phyloP scores from a whole-genome alignment of 768 basidiomycete genomes.

The Lentinus tigrinus region DNA sequence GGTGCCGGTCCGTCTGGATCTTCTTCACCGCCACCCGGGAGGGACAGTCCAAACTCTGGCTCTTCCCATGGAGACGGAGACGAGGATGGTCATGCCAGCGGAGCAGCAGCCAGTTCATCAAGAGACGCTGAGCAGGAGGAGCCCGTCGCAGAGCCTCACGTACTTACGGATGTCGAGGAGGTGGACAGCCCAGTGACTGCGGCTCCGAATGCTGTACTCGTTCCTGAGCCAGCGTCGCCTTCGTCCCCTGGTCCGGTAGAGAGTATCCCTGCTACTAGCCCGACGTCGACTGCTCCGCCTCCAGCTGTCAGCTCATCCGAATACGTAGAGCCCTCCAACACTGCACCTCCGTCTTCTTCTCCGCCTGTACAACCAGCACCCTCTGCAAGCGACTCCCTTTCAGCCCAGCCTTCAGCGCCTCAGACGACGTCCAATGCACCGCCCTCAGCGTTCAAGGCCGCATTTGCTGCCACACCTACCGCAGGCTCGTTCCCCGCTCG shows the following conservation, averaged over 20 bases:
- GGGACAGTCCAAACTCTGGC: neutral
- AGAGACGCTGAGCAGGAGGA: neutral
- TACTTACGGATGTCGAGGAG: neutral
- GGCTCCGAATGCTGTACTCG: neutral
- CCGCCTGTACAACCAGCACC: neutral
- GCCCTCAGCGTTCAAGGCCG: conserved; percentile 12
- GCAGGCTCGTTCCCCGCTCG: conserved; percentile 9
- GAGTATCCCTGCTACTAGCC: too few species aligned
- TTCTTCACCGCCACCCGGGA: neutral
- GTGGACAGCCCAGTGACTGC: neutral
- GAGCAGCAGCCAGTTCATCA: neutral
- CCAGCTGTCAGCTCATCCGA: too few species aligned
- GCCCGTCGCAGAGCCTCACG: neutral
- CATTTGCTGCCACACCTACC: neutral
- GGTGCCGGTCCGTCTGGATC: neutral
- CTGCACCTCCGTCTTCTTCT: neutral
- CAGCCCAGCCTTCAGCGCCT: neutral
- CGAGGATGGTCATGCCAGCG: neutral
- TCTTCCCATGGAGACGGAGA: neutral
- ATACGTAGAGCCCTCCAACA: neutral
- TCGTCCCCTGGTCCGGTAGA: neutral
- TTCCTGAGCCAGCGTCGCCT: neutral
- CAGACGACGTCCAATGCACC: conserved; percentile 8
- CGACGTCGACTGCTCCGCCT: neutral
- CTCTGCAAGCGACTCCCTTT: neutral